These are phyloP conservation scores for Kondoa subrosea DNA, from an alignment of 768 basidiomycete genomes.

Conservation along the genomic window DNA sequence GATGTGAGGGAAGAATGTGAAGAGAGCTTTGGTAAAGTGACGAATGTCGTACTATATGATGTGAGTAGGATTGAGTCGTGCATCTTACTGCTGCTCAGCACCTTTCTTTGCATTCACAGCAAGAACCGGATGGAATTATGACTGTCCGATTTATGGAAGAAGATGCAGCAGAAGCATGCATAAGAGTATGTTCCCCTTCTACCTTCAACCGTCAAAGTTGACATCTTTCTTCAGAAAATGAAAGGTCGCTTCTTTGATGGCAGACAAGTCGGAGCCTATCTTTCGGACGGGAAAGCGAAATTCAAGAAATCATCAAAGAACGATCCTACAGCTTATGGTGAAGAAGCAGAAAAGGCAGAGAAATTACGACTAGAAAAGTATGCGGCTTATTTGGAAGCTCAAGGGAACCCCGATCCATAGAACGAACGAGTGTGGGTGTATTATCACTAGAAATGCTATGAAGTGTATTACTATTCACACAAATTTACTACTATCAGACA, in stretches of 20 bases:
- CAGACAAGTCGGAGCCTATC: slow-evolving; percentile 57
- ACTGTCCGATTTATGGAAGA: slow-evolving; percentile 89
- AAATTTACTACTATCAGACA: too few species aligned
- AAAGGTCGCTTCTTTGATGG: slow-evolving; percentile 80
- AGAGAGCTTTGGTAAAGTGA: slow-evolving; percentile 74
- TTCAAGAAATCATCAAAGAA: slow-evolving; percentile 18
- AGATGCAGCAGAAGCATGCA: slow-evolving; percentile 79
- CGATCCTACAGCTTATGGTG: background rate
- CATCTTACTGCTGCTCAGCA: background rate
- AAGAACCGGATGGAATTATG: slow-evolving; percentile 84
- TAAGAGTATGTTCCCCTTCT: slow-evolving; percentile 44
- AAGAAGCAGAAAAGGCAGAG: background rate
- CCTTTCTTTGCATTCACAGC: slow-evolving; percentile 37
- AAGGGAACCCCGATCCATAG: background rate
- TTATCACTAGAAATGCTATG: too few species aligned
- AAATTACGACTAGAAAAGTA: background rate
- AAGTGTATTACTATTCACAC: too few species aligned
- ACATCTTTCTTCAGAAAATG: slow-evolving; percentile 55
- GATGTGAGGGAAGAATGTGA: slow-evolving; percentile 83
- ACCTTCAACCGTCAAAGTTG: background rate
- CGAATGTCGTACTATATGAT: slow-evolving; percentile 86
- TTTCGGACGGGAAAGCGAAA: slow-evolving; percentile 50
- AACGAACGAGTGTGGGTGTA: background rate
- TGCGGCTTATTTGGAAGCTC: background rate
- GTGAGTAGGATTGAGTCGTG: slow-evolving; percentile 39